phyloP scores from a whole-genome alignment of 2,329 filamentous ascomycete genomes.

The Microdochium nivale region DNA sequence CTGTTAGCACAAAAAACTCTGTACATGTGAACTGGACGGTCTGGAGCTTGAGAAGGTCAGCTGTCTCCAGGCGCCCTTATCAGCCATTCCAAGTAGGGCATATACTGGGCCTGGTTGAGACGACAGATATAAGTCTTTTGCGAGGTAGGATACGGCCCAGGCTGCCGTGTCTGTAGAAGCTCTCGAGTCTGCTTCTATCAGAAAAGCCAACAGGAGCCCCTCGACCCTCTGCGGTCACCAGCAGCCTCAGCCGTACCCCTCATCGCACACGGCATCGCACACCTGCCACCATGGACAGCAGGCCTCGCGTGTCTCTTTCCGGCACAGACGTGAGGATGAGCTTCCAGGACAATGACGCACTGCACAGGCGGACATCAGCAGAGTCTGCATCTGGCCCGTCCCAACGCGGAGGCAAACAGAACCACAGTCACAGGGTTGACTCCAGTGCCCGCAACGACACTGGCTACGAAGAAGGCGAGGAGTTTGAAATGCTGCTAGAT shows the following conservation, averaged over 20 bases:
- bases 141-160: too few species aligned
- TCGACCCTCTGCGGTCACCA: not conserved
- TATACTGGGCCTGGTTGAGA: too few species aligned
- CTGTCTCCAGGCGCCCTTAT: too few species aligned
- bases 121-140: too few species aligned
- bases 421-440: slow-evolving; percentile 31
- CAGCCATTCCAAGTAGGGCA: too few species aligned
- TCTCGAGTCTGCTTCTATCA: too few species aligned
- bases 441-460: slow-evolving; percentile 22
- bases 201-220: too few species aligned
- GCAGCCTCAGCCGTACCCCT: not conserved
- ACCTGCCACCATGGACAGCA: not conserved
- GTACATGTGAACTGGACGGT: too few species aligned
- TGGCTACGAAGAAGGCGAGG: slow-evolving; percentile 31
- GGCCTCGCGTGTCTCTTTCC: not conserved
- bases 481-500: slow-evolving; percentile 29
- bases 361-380: not conserved
- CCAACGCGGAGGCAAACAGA: slow-evolving; percentile 14
- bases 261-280: not conserved
- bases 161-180: too few species aligned
- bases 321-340: not conserved
- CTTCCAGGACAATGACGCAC: not conserved
- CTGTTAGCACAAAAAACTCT: too few species aligned
- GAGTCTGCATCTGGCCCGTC: not conserved
- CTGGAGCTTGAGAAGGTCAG: too few species aligned